These are phyloP conservation scores for Fusarium tupiense DNA, from an alignment of 2,329 filamentous ascomycete species.

Conservation along the genomic window DNA sequence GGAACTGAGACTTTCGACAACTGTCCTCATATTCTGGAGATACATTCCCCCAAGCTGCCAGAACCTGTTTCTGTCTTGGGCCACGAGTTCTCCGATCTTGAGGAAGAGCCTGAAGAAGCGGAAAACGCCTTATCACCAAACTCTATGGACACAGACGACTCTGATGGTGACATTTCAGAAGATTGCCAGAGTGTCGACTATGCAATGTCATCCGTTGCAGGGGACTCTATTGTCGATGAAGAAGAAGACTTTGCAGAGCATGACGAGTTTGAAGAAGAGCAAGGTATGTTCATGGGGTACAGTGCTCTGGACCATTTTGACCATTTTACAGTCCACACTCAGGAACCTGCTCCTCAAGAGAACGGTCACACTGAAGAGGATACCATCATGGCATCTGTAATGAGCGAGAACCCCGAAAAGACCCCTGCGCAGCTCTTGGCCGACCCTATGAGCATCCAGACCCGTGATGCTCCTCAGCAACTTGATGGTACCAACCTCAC, in stretches of 20 bases:
- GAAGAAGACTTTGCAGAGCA: constrained; percentile 34
- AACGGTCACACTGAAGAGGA: neutral
- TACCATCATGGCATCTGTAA: neutral
- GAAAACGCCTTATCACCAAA: constrained; percentile 19
- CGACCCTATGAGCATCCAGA: neutral
- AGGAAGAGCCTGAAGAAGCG: constrained; percentile 6
- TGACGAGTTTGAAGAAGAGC: constrained; percentile 34
- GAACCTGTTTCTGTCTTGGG: neutral
- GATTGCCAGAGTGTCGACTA: neutral
- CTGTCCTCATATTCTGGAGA: neutral
- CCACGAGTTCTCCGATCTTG: constrained; percentile 9
- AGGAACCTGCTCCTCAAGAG: neutral
- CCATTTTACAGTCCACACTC: constrained; percentile 4
- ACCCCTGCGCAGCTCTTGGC: neutral
- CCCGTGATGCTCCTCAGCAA: neutral
- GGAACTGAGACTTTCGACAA: constrained; percentile 1
- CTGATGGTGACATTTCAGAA: constrained; percentile 11
- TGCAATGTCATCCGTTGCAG: neutral
- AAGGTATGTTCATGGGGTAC: constrained; percentile 11
- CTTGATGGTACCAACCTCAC: neutral
- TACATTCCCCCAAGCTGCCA: neutral
- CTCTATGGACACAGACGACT: constrained; percentile 29
- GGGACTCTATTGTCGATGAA: neutral
- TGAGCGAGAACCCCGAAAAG: neutral
- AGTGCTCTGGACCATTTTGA: constrained; percentile 12